phyloP scores from a whole-genome alignment of 306 rosid genomes.

The Quercus parvula region DNA sequence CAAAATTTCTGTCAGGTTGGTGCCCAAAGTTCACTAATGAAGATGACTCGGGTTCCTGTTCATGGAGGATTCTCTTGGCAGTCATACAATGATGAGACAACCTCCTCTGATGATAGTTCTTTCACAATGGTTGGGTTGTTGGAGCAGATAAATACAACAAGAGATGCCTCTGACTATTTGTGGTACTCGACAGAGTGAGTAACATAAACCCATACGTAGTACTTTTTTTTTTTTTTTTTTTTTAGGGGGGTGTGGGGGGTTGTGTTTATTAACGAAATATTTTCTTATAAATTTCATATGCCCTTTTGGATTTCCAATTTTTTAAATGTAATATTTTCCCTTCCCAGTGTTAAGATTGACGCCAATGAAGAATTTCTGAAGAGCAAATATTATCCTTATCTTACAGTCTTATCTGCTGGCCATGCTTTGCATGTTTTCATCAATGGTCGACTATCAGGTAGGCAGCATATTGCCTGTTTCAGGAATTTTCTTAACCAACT shows the following conservation, averaged over 20 bases:
- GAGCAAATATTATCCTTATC: slow-evolving; percentile 66
- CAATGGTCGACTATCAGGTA: slow-evolving; percentile 80
- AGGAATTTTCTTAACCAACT: not conserved
- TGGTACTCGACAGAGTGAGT: slow-evolving; percentile 99
- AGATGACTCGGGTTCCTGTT: slow-evolving; percentile 85
- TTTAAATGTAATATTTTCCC: slow-evolving; percentile 8
- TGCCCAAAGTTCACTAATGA: slow-evolving; percentile 73
- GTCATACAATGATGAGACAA: slow-evolving; percentile 73
- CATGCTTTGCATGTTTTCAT: slow-evolving; percentile 94
- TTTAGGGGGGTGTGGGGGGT: not conserved
- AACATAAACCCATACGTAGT: not conserved
- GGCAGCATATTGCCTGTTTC: slow-evolving; percentile 11
- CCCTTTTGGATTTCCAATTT: not conserved
- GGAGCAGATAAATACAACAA: slow-evolving; percentile 92
- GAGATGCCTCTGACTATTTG: slow-evolving; percentile 88
- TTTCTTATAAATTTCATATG: slow-evolving; percentile 2
- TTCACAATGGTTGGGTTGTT: slow-evolving; percentile 71
- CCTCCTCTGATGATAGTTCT: slow-evolving; percentile 63
- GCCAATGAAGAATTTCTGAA: slow-evolving; percentile 69
- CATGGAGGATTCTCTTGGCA: slow-evolving; percentile 88
- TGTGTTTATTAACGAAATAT: not conserved
- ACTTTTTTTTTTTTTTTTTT: not conserved
- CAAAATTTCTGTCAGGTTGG: slow-evolving; percentile 58
- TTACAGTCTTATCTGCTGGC: slow-evolving; percentile 84
- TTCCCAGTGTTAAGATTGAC: slow-evolving; percentile 67